Base-by-base conservation (phyloP, 352 stramenopile genomes). In the Salisapilia sapeloensis region DNA sequence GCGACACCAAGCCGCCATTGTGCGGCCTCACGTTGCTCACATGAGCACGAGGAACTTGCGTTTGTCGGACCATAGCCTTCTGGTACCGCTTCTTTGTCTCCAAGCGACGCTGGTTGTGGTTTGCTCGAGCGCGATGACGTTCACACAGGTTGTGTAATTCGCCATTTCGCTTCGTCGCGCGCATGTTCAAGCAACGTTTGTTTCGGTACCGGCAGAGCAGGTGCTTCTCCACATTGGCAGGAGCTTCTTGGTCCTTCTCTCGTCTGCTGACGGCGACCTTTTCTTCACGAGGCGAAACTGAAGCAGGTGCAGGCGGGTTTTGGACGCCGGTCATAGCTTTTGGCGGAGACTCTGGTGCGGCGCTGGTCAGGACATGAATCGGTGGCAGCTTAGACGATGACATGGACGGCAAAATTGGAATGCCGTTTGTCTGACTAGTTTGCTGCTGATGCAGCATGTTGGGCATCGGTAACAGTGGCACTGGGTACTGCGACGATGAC, bases 91-190 rank as follows among this genome's bases (percentile, higher is more conserved):
- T 61, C 44, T 87, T 87, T 35, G 60, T 74, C 46, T 87, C 72
- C 31, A 82, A 65, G 35, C 81, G 81, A 42, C 67, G 65, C 37
- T 87, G 67, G 48, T 79, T 83, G 50, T 83, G 62, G 41, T 84
- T 87, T 30, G 72, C 72, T 36, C 76, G 76, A 40, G 77, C 63
- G 2, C 74, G 67, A 46, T 90, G 74, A 50, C 60, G 62, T 23
- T 81, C 62, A 44, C 70, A 86, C 29, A 86, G 61, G 28, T 67
- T 76, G 46, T 86, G 70, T 17, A 80, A 36, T 16, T 74, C 57
- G 0, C 70, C 70, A 38, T 81, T 71, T 38, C 75, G 56, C 39
- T 86, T 86, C 14, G 75, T 59, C 31, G 69, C 74, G 25, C 74
- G 74, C 25, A 61, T 36, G 43, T 62, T 74, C 33, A 65, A 59